Conservation (phyloP, 2,329 filamentous ascomycete species). For the Cryphonectria naterciae region DNA sequence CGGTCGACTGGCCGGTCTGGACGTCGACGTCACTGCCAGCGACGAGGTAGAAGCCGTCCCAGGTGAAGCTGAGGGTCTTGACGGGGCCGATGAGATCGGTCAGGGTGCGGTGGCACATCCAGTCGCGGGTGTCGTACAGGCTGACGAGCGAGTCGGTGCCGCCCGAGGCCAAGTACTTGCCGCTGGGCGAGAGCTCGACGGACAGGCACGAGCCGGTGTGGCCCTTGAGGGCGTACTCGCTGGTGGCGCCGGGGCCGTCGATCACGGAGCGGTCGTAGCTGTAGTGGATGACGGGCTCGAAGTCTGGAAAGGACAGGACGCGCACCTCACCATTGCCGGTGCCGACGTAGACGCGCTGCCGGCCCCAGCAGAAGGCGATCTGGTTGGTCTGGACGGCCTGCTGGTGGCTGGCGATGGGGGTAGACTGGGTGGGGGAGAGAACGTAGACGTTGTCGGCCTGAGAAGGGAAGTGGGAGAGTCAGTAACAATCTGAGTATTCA, state of each 20-base stretch:
- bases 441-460: constrained; percentile 66
- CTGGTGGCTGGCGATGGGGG: constrained; percentile 60
- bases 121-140: constrained; percentile 78
- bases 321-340: constrained; percentile 73
- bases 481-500: not conserved
- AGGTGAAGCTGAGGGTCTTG: constrained; percentile 73
- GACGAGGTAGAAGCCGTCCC: constrained; percentile 75
- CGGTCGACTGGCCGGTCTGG: constrained; percentile 55
- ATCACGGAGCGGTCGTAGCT: constrained; percentile 45
- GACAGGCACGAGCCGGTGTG: constrained; percentile 75
- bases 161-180: constrained; percentile 73
- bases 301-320: constrained; percentile 69
- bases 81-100: constrained; percentile 72
- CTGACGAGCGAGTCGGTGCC: constrained; percentile 76
- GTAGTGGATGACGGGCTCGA: constrained; percentile 59
- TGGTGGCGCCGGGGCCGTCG: constrained; percentile 36
- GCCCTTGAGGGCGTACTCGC: constrained; percentile 67
- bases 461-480: constrained; percentile 14
- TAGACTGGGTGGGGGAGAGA: constrained; percentile 62
- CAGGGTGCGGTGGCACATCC: constrained; percentile 75
- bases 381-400: constrained; percentile 72
- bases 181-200: constrained; percentile 71
- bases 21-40: constrained; percentile 64
- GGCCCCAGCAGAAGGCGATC: constrained; percentile 74
- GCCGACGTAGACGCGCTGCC: constrained; percentile 70